These are phyloP conservation scores for Fragaria ananassa DNA, from an alignment of 306 rosid genomes.

Conservation along the genomic window DNA sequence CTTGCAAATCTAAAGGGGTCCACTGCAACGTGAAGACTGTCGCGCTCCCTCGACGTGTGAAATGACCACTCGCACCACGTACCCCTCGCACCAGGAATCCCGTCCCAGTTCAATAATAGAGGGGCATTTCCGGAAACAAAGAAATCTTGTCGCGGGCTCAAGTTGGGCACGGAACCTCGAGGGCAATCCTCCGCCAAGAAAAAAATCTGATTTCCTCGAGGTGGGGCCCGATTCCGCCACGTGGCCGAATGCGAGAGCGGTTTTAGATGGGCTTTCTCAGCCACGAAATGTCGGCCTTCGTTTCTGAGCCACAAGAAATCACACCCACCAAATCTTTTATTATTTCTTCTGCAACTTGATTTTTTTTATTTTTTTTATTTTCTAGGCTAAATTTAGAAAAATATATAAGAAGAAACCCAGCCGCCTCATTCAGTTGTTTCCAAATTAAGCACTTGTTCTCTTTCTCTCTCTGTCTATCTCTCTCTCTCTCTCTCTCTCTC, in stretches of 20 bases:
- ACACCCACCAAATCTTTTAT: background rate
- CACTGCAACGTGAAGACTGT: background rate
- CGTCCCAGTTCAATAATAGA: background rate
- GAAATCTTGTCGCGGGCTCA: background rate
- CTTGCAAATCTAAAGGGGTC: background rate
- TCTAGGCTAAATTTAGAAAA: background rate
- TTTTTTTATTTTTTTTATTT: too few relatives aligned
- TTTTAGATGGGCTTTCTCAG: constrained; percentile 52
- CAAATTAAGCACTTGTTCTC: background rate
- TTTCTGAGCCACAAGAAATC: constrained; percentile 58
- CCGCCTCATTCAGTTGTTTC: background rate
- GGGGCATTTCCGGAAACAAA: constrained; percentile 13
- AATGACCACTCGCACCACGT: background rate
- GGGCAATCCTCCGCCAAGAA: constrained; percentile 7
- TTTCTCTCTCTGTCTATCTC: background rate
- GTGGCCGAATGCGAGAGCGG: constrained; percentile 32
- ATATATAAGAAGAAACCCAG: background rate
- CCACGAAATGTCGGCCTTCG: constrained; percentile 39
- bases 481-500: background rate
- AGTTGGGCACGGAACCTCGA: constrained; percentile 1
- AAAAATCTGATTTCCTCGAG: background rate
- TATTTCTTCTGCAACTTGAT: background rate
- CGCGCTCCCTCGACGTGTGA: background rate
- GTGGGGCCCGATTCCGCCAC: constrained; percentile 24
- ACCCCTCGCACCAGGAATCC: background rate